Evolutionary conservation across 2,329 filamentous ascomycete genomes (phyloP), one percentile per base, ranked within the genome.

Genomic region (Colletotrichum destructivum): DNA sequence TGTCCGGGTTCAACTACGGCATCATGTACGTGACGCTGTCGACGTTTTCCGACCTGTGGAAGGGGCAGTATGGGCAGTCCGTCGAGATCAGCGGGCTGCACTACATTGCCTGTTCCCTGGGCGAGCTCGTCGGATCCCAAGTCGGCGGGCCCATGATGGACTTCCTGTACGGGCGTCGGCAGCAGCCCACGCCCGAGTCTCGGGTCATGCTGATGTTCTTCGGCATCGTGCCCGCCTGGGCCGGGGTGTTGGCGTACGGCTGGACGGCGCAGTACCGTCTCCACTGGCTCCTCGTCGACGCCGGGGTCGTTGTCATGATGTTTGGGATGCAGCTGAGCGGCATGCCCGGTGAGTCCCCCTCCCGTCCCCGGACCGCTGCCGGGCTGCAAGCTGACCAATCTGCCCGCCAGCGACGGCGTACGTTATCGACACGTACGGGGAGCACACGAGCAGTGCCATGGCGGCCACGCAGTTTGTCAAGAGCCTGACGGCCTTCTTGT

Each of bases 11-110:
- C 73, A 80, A 88, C n/a, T 92, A 91, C 73, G 90, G 90, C 0
- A 78, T 90, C 1, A 86, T 92, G 77, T 93, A 92, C 69, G 86
- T 93, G 23, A 84, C 90, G 42, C 84, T 93, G 0, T 87, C 88
- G 0, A 92, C 88, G 3, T 92, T 91, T 74, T 88, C 91, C 0
- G 76, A 79, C 0, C 81, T 93, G 1, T 93, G 89, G 89, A 83
- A 78, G 2, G 74, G 77, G 0, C 79, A 82, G 18, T 93, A 93
- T 75, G 76, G 84, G 70, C 84, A 91, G 75, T 85, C 86, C 0
- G 82, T 86, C 15, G 87, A 88, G 66, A 88, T 89, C 40, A 89
- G 87, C 23, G 89, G 89, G 0, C 79, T 92, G 0, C 90, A 92
- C 78, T 92, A 91, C 78, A 85, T 92, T 46, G 88, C 90, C 16